phyloP scores from a whole-genome alignment of 1,284 basidiomycete genomes.

The Phellinidium pouzarii region DNA sequence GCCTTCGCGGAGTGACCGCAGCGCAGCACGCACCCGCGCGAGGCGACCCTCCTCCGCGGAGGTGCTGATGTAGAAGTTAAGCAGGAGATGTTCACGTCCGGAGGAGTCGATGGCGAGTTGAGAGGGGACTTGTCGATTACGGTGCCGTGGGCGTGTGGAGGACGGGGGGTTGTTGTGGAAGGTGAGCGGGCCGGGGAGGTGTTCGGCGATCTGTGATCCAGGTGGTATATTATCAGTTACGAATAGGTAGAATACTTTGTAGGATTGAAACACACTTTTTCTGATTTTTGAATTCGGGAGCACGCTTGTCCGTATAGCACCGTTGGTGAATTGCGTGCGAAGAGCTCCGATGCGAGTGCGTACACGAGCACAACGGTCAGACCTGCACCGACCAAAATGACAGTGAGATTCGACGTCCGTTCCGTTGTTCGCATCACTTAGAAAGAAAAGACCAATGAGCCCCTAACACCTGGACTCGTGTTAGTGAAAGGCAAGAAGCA shows the following conservation, averaged over 20 bases:
- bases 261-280: conserved; percentile 41
- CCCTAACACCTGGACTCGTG: too few relatives aligned
- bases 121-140: conserved; percentile 71
- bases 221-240: not conserved
- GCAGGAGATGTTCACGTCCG: conserved; percentile 72
- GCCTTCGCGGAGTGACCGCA: conserved; percentile 28
- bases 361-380: conserved; percentile 79
- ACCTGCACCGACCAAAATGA: conserved; percentile 80
- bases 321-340: conserved; percentile 89
- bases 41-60: conserved; percentile 39
- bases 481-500: conserved; percentile 17
- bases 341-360: conserved; percentile 81
- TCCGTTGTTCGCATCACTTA: conserved; percentile 75
- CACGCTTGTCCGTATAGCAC: conserved; percentile 85
- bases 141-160: conserved; percentile 61
- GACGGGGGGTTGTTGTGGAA: conserved; percentile 78
- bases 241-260: not conserved
- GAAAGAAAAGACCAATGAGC: not conserved
- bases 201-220: conserved; percentile 48
- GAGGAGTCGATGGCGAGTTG: conserved; percentile 62
- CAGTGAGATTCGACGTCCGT: conserved; percentile 73
- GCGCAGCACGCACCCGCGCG: conserved; percentile 19
- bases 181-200: conserved; percentile 54
- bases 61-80: conserved; percentile 72
- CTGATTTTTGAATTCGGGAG: conserved; percentile 72